Evolutionary conservation across 2,329 filamentous ascomycete genomes (phyloP).

Genomic region (Talaromyces funiculosus): DNA sequence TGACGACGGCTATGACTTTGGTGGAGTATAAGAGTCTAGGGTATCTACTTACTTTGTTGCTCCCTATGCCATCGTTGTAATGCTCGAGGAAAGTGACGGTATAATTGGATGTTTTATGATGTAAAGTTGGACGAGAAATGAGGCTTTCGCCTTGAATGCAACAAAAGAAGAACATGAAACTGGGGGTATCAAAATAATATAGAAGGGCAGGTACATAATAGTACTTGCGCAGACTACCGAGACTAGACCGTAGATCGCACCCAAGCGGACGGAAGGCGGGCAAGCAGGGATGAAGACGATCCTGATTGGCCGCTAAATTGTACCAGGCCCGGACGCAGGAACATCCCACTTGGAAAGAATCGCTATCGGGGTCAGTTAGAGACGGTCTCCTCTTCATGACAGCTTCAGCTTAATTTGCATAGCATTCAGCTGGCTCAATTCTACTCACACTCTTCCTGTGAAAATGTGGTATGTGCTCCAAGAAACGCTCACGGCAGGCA

Average conservation of each 20-base stretch:
- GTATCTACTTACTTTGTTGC: not conserved
- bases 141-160: not conserved
- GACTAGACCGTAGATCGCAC: not conserved
- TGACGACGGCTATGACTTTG: conserved; percentile 4
- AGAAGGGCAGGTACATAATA: not conserved
- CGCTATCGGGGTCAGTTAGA: not conserved
- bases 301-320: not conserved
- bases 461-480: conserved; percentile 4
- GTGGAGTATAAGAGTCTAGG: not conserved
- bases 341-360: not conserved
- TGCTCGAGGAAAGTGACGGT: not conserved
- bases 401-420: not conserved
- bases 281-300: not conserved
- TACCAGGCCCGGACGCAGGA: not conserved
- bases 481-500: not conserved
- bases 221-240: not conserved
- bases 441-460: not conserved
- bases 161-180: no score
- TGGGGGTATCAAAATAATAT: not conserved
- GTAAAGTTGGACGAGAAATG: not conserved
- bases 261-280: not conserved
- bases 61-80: not conserved
- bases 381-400: not conserved
- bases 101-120: not conserved
- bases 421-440: not conserved